phyloP scores from a whole-genome alignment of 2,329 filamentous ascomycete genomes.

The Colletotrichum sidae region DNA sequence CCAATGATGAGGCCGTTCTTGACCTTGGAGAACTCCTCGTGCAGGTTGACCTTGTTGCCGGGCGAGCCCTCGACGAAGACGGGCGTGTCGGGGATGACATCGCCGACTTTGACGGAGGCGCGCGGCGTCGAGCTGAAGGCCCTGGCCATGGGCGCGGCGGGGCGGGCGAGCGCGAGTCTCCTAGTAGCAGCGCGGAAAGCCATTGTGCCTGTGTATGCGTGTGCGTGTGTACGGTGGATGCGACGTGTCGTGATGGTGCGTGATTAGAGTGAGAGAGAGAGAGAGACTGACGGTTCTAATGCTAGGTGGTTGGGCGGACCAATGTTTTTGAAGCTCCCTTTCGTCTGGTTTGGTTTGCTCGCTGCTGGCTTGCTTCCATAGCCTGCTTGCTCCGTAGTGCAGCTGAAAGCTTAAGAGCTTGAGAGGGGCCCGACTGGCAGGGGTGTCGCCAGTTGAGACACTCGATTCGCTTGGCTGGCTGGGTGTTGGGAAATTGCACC shows the following conservation, averaged over 20 bases:
- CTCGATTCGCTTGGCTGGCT: constrained; percentile 14
- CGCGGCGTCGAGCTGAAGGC: constrained; percentile 74
- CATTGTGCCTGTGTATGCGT: constrained; percentile 42
- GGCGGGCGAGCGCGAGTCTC: constrained; percentile 46
- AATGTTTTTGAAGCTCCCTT: constrained; percentile 16
- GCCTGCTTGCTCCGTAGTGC: background rate
- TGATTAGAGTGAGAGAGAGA: background rate
- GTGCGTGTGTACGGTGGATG: constrained; percentile 4
- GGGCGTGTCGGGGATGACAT: constrained; percentile 81
- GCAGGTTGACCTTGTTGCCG: constrained; percentile 89
- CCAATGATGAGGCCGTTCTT: constrained; percentile 86
- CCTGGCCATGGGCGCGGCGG: constrained; percentile 43
- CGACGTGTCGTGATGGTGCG: background rate
- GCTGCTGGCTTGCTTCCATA: no score
- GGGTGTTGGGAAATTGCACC: constrained; percentile 20
- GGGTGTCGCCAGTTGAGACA: constrained; percentile 30
- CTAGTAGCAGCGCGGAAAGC: constrained; percentile 51
- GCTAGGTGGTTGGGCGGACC: background rate
- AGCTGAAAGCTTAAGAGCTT: constrained; percentile 22
- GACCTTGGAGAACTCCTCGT: constrained; percentile 73
- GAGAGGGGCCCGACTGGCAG: background rate
- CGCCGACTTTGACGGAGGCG: constrained; percentile 79
- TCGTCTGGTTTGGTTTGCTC: background rate
- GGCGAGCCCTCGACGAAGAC: constrained; percentile 87
- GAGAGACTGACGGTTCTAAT: no score